These are phyloP conservation scores for Protoeuglena noctilucae DNA, from an alignment of 139 green algal genomes.

Conservation along the genomic window DNA sequence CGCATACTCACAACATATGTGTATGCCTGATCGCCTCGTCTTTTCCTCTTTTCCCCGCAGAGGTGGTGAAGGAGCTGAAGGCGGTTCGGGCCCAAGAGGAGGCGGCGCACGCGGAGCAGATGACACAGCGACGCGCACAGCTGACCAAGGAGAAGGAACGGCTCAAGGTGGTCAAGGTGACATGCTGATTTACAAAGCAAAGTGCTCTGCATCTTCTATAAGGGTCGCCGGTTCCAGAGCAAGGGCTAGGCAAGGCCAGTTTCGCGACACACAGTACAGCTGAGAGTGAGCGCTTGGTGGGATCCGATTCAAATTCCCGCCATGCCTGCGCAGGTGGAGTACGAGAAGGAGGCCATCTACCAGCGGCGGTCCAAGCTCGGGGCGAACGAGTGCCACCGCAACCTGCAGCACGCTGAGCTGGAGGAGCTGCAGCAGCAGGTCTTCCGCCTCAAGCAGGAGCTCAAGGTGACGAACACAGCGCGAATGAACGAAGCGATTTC, in stretches of 20 bases:
- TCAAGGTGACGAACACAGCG: not conserved
- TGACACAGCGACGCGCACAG: conserved; percentile 1
- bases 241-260: too few species aligned
- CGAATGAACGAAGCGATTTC: not conserved
- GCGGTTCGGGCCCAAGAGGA: conserved; percentile 43
- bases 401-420: not conserved
- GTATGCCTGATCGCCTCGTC: too few species aligned
- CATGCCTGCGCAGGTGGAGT: not conserved
- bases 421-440: conserved; percentile 6
- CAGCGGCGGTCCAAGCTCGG: not conserved
- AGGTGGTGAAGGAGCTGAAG: conserved; percentile 37
- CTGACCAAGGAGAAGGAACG: conserved; percentile 36
- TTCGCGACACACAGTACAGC: not conserved
- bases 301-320: not conserved
- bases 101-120: conserved; percentile 49
- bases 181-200: conserved; percentile 13
- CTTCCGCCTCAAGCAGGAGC: not conserved
- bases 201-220: not conserved
- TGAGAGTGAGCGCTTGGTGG: not conserved
- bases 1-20: too few species aligned
- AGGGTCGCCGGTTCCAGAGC: conserved; percentile 5
- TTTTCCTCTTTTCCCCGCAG: conserved; percentile 21
- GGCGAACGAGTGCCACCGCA: not conserved
- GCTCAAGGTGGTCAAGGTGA: conserved; percentile 38
- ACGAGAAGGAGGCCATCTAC: not conserved